Base-by-base conservation (phyloP, 192 early-diverging fungal species). In the Backusella tuberculispora region DNA sequence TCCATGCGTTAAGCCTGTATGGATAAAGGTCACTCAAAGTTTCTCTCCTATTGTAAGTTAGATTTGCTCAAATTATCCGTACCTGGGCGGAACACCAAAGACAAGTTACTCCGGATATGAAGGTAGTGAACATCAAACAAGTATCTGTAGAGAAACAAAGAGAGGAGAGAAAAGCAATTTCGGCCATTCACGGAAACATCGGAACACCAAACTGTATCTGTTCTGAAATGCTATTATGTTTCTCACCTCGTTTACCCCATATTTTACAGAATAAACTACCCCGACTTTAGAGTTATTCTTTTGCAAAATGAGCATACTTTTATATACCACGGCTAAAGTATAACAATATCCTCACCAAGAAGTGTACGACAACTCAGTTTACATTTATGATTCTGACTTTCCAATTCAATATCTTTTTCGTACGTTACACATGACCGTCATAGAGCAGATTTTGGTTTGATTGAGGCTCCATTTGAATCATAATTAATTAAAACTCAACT, bases 111-210 rank as follows among this genome's bases (percentile, higher is more conserved):
- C 63, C 63, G 63, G 63, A 5, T 29, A 29, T 65, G 37, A 40
- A 26, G 34, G 29, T 29, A 17, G 14, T 38, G 37, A 19, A 17
- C 4, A 65, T 65, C 34, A 29, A 65, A 26, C 37, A 4, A 65
- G 24, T 38, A 8, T 17, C 15, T 29, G 15, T 65, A 29, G 63
- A 65, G 17, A 40, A 65, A 14, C 63, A 34, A 6, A n/a, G 63
- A 29, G 37, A 37, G 34, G 5, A 6, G 63, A 69, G 21, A 21
- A 8, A 69, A 46, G 10, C 14, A 19, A 43, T 45, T 69, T 69
- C 67, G 67, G 67, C 67, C 67, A 69, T 69, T 69, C 67, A 69
- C 67, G 67, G 67, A 69, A 69, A 69, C 40, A 43, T 69, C 67
- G 67, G 67, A 46, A 69, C 41, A 69, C 67, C 44, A 69, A 69